Percentiles rank a stretch among this genome's conserved stretches.
Conservation (phyloP, 306 rosid genomes). For the Luffa acutangula region DNA sequence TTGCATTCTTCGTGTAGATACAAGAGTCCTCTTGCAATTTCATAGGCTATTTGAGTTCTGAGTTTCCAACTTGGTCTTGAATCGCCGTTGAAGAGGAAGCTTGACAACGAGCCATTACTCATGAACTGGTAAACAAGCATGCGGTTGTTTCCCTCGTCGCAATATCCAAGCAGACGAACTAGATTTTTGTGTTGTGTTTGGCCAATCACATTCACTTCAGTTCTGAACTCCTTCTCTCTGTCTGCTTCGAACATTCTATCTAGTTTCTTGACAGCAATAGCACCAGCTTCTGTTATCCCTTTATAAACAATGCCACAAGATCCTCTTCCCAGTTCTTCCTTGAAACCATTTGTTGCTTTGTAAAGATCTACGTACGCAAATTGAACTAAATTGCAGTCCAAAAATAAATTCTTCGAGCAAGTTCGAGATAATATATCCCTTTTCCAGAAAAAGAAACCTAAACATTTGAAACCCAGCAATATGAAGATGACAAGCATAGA, state of each 20-base stretch:
- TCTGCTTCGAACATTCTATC: constrained; percentile 8
- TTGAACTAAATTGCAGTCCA: constrained; percentile 2
- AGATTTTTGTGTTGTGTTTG: constrained; percentile 29
- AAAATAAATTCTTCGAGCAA: neutral
- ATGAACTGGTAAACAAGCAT: constrained; percentile 30
- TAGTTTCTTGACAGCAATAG: constrained; percentile 25
- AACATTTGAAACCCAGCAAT: neutral
- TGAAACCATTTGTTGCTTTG: constrained; percentile 22
- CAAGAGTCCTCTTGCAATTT: neutral
- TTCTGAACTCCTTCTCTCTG: constrained; percentile 22
- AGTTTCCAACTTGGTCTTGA: constrained; percentile 23
- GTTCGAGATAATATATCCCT: neutral
- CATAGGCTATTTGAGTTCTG: constrained; percentile 17
- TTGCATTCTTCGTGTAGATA: constrained; percentile 22
- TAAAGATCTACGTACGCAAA: constrained; percentile 13
- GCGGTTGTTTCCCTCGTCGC: constrained; percentile 22
- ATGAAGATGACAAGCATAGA: neutral
- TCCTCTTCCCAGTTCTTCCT: constrained; percentile 25
- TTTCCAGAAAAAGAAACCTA: neutral
- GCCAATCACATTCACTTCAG: constrained; percentile 9
- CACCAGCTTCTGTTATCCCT: neutral
- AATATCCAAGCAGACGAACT: constrained; percentile 23
- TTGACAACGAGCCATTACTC: constrained; percentile 25
- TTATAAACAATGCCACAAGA: constrained; percentile 19
- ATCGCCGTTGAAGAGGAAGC: constrained; percentile 14